Base-by-base conservation (phyloP, 2,329 filamentous ascomycete genomes). In the Zymoseptoria passerinii region DNA sequence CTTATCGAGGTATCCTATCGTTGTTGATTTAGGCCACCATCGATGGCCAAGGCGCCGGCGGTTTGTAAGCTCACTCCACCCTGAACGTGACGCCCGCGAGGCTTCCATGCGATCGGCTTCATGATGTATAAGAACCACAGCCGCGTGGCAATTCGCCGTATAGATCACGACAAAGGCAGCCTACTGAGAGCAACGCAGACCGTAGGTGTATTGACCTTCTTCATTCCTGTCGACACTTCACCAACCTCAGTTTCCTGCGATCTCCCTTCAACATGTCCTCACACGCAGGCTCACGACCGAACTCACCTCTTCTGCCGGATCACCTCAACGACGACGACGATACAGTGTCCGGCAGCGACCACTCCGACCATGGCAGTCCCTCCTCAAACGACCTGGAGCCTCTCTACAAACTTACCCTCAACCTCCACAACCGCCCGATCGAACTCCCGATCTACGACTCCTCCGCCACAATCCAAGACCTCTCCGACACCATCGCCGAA, bases 401-500 rank as follows among this genome's bases (percentile, higher is more conserved):
- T 1, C 55, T 64, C 44, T 67, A 79, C 58, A 67, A 69, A 40
- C 68, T 85, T 48, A 80, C 76, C 16, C 69, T 86, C 59, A 77
- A 78, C 61, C 79, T 85, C 65, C 81, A 84, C 68, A 78, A 79
- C 67, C 77, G 77, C 53, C 72, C 76, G 1, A 72, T 83, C 63
- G 71, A 73, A 18, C 68, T 84, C 50, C 70, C 73, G 9, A 76
- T 84, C 51, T 67, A 79, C 16, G 54, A 73, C 40, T 56, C 64
- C 57, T 71, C 77, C 60, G 78, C 81, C 57, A 85, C 81, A 1
- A 74, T 85, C 29, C 67, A 73, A 52, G 75, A 88, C 66, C 81
- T 90, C 44, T 85, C 84, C 50, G 71, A 78, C 53, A 76, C 80
- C 61, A 82, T 89, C 64, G 76, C 81, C 58, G 70, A 74, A 50